Conservation (phyloP, 2,329 filamentous ascomycete genomes). For the Paecilomyces formosus region DNA sequence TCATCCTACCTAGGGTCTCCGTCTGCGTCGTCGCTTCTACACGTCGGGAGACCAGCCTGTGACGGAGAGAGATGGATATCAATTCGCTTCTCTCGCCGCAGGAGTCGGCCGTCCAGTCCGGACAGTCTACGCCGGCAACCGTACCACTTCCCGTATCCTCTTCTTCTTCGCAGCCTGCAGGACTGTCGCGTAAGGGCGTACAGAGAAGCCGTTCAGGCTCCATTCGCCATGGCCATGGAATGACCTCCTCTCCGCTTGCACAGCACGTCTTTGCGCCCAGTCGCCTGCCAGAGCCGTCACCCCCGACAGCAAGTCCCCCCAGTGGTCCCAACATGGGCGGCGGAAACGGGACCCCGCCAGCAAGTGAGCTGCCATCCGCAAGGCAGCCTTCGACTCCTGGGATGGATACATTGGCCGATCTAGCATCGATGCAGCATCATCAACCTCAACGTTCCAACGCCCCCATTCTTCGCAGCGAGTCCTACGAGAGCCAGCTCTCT, state of each 20-base stretch:
- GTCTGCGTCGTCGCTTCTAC: background rate
- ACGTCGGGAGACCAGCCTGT: background rate
- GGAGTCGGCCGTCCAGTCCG: constrained; percentile 32
- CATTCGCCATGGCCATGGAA: constrained; percentile 17
- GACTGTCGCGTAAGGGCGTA: constrained; percentile 27
- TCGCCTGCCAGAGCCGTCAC: constrained; percentile 30
- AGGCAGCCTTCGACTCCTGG: constrained; percentile 38
- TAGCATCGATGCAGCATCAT: constrained; percentile 41
- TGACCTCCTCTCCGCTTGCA: constrained; percentile 35
- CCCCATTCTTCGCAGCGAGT: constrained; percentile 29
- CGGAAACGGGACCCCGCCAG: constrained; percentile 28
- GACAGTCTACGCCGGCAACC: constrained; percentile 23
- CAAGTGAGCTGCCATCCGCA: constrained; percentile 24
- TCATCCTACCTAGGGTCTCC: background rate
- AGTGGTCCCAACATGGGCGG: constrained; percentile 17
- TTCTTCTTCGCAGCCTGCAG: constrained; percentile 13
- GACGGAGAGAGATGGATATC: constrained; percentile 33
- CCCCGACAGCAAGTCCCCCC: constrained; percentile 25
- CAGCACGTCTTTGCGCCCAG: constrained; percentile 33
- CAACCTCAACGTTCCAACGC: constrained; percentile 34
- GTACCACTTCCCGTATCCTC: constrained; percentile 20
- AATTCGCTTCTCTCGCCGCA: constrained; percentile 39
- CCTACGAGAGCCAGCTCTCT: constrained; percentile 36
- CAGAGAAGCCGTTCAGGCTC: constrained; percentile 28
- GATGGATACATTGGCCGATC: constrained; percentile 43